These are phyloP conservation scores for Nakaseomyces uthaithaninus DNA, from an alignment of 1,139 yeast genomes.

Conservation along the genomic window DNA sequence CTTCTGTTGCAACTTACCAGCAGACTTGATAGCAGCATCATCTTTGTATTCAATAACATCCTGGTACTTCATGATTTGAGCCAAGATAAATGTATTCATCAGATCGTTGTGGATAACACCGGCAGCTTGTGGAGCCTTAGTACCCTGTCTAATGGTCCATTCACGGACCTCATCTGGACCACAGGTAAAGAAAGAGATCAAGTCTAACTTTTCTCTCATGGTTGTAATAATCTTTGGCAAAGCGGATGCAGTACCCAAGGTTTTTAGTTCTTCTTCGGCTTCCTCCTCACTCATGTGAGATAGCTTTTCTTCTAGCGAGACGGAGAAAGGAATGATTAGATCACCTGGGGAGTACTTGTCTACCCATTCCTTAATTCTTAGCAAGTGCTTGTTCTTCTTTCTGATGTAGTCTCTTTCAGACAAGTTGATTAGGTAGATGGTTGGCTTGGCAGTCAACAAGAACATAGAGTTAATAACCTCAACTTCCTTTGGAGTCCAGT, in stretches of 20 bases:
- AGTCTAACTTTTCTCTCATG: conserved; percentile 77
- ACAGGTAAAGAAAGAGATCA: conserved; percentile 76
- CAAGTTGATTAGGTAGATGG: conserved; percentile 88
- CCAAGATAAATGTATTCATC: conserved; percentile 68
- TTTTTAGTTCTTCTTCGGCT: conserved; percentile 84
- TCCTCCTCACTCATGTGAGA: conserved; percentile 88
- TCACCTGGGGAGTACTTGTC: conserved; percentile 93
- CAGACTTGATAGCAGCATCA: conserved; percentile 80
- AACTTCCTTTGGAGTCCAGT: conserved; percentile 85
- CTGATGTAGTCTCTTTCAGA: conserved; percentile 91
- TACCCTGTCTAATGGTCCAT: conserved; percentile 81
- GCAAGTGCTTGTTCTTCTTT: conserved; percentile 93
- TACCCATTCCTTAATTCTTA: conserved; percentile 93
- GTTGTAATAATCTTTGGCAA: conserved; percentile 79
- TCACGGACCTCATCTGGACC: conserved; percentile 85
- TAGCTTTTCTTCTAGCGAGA: conserved; percentile 85
- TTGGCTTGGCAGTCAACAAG: conserved; percentile 89
- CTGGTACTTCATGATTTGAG: conserved; percentile 75
- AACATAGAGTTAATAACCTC: conserved; percentile 82
- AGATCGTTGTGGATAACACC: conserved; percentile 79
- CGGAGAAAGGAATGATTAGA: conserved; percentile 86
- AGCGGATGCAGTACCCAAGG: conserved; percentile 73
- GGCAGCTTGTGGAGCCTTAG: conserved; percentile 84
- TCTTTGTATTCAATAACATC: conserved; percentile 80
- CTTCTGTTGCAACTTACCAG: conserved; percentile 86